Conservation (phyloP, 345 rosid genomes). For the Noccaea bulbosa region DNA sequence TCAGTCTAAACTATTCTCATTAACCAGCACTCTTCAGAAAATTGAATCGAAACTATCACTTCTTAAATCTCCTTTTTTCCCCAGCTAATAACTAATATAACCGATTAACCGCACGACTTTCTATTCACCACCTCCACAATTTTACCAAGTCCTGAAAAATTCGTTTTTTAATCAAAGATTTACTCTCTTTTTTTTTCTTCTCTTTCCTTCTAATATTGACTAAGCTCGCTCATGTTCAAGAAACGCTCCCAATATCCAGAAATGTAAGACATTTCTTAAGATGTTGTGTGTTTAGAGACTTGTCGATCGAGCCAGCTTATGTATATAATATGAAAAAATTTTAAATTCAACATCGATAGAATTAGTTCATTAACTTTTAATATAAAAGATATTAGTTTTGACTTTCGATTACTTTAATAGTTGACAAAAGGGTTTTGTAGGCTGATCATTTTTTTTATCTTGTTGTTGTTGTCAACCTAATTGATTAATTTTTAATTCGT, state of each 20-base stretch:
- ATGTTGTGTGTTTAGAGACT: constrained; percentile 21
- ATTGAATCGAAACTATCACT: too few species aligned
- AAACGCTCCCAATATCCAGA: background rate
- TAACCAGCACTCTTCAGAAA: too few species aligned
- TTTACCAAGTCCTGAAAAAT: background rate
- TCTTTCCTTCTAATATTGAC: background rate
- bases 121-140: background rate
- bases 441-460: constrained; percentile 11
- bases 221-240: background rate
- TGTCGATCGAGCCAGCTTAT: constrained; percentile 26
- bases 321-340: too few species aligned
- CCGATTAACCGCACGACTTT: background rate
- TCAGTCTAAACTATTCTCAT: too few species aligned
- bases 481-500: background rate
- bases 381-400: background rate
- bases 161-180: background rate
- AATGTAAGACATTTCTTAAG: background rate
- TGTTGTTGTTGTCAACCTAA: constrained; percentile 13
- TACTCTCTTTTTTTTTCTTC: background rate
- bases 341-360: too few species aligned
- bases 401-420: constrained; percentile 20
- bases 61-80: background rate
- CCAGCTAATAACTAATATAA: background rate
- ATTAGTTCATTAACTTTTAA: background rate
- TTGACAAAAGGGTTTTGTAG: constrained; percentile 9